Conservation (phyloP, 495 filamentous ascomycete genomes). For the Sordaria brevicollis region DNA sequence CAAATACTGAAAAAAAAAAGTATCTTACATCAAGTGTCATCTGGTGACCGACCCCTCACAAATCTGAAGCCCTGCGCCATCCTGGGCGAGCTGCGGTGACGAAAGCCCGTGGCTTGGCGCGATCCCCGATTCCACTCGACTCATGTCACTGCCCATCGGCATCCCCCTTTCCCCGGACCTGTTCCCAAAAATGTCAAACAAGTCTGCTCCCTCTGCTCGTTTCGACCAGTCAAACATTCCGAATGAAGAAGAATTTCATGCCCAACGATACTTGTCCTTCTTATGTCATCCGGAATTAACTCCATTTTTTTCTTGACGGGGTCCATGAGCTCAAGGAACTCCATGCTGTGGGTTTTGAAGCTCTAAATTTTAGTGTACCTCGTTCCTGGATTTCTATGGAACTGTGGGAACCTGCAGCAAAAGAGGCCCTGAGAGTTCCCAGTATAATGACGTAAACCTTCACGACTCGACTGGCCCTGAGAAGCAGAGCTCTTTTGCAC, state of each 20-base stretch:
- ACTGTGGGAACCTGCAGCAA: neutral
- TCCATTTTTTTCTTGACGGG: neutral
- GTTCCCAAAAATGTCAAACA: neutral
- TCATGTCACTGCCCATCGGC: neutral
- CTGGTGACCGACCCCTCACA: neutral
- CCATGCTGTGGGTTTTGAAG: neutral
- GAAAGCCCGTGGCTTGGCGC: neutral
- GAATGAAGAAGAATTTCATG: neutral
- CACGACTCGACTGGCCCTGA: neutral
- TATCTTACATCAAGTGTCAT: neutral
- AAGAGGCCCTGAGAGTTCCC: neutral
- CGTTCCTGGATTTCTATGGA: neutral
- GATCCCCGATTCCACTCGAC: neutral
- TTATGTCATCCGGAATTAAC: neutral
- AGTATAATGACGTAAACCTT: neutral
- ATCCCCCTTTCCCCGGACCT: neutral
- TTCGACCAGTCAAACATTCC: neutral
- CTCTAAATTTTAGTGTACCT: neutral
- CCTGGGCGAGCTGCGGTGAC: neutral
- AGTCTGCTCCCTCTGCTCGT: neutral
- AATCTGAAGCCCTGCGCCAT: neutral
- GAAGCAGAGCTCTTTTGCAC: neutral
- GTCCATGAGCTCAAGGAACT: neutral
- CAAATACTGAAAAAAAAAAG: neutral
- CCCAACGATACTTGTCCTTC: neutral